Conservation (phyloP, 2,329 filamentous ascomycete genomes). For the Nigrospora oryzae region DNA sequence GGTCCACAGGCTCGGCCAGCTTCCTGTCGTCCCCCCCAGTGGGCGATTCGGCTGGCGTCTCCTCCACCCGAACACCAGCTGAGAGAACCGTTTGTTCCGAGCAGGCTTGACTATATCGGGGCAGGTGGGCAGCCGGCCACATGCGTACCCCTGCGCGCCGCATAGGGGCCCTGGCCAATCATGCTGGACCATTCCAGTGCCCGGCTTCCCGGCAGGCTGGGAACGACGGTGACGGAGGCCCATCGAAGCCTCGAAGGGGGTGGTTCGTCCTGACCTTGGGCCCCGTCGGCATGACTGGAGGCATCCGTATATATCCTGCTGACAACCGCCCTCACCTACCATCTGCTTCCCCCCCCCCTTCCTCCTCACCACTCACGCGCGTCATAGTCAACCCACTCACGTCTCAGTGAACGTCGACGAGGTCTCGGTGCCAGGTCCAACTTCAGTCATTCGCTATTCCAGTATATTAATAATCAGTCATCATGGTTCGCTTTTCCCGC, state of each 20-base stretch:
- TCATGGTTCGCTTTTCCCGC: constrained; percentile 21
- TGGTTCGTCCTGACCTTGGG: too few relatives aligned
- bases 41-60: too few relatives aligned
- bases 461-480: constrained; percentile 9
- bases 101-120: neutral
- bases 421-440: constrained; percentile 11
- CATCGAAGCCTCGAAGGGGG: too few relatives aligned
- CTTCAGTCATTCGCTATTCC: constrained; percentile 22
- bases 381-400: constrained; percentile 4
- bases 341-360: neutral
- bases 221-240: too few relatives aligned
- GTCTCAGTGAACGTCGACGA: constrained; percentile 2
- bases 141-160: neutral
- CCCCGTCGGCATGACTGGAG: too few relatives aligned
- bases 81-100: constrained; percentile 1
- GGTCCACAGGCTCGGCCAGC: neutral
- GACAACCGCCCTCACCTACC: neutral
- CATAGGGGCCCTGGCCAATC: neutral
- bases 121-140: neutral
- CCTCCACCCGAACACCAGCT: neutral
- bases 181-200: neutral
- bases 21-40: neutral
- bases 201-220: neutral
- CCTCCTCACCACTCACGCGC: constrained; percentile 7
- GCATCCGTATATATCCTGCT: neutral